Percentiles rank a stretch among this genome's conserved stretches.
Conservation (phyloP, 2,329 filamentous ascomycete species). For the Bimuria novae-zelandiae region DNA sequence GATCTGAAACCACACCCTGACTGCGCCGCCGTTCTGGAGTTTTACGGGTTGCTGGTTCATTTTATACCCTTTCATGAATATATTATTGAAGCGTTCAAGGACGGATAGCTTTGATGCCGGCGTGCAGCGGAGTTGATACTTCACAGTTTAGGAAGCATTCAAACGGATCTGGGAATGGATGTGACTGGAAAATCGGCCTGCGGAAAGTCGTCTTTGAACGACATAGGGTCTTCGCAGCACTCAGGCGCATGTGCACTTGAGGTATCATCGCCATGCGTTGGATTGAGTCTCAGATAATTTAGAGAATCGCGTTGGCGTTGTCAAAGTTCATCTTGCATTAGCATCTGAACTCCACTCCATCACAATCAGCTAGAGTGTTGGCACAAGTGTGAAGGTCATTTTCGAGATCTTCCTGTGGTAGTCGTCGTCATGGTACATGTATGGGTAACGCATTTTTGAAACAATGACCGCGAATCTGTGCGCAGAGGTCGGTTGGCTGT, state of each 20-base stretch:
- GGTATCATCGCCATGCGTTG: not conserved
- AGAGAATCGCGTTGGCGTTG: not conserved
- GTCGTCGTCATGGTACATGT: not conserved
- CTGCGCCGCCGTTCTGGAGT: not conserved
- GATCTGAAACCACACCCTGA: conserved; percentile 49
- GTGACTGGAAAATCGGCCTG: not conserved
- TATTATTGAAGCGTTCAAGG: not conserved
- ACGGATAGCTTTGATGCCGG: conserved; percentile 1
- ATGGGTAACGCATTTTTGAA: too few species aligned
- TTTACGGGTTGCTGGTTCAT: not conserved
- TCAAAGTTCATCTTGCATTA: too few species aligned
- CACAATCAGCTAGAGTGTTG: not conserved
- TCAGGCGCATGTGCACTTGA: not conserved
- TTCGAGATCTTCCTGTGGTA: not conserved
- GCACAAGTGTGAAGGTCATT: not conserved
- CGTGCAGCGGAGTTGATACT: not conserved
- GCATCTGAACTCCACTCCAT: not conserved
- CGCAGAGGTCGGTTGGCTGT: too few species aligned
- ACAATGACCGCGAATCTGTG: too few species aligned
- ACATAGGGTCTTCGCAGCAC: not conserved
- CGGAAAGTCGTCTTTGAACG: not conserved
- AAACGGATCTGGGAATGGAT: not conserved
- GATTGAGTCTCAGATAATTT: not conserved
- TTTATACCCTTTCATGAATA: conserved; percentile 11
- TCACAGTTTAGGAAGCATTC: not conserved